Base-by-base conservation (phyloP, 257 asterid genomes). In the Solanum dulcamara region DNA sequence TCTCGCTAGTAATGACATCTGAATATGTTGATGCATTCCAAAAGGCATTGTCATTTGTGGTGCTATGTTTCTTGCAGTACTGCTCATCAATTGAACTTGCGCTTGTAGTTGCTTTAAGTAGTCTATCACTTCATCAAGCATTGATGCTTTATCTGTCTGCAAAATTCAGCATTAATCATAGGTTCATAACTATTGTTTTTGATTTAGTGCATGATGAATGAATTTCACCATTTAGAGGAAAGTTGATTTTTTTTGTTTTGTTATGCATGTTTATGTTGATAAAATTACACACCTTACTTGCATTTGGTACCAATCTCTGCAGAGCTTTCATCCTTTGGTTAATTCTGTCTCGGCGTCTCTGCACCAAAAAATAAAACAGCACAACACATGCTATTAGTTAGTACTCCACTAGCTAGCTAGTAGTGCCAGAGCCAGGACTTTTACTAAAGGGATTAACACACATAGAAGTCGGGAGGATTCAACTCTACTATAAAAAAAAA, bases 71-170 rank as follows among this genome's bases (percentile, higher is more conserved):
- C 85, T 87, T 85, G 90, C 87, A 37, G 88, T 88, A 51, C 90
- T 86, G 30, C 88, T 93, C 94, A 92, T 89, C 89, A 93, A 85
- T 6, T 90, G 90, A 66, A 94, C 88, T 91, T 93, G 97, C 84
- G 94, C 87, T 87, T 94, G 93, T 1, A 94, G 91, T 75, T 91
- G 94, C 84, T 94, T 94, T 24, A 93, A 42, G 92, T 93, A 91
- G 11, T 90, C 88, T 4, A 94, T 94, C 84, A 92, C 98, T 80
- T 93, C 97, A 81, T 94, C 97, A 10, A 94, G 88, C 94, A 94
- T 94, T 20, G 98, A 94, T 60, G 97, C 98, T 84, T 94, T 94
- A 70, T 94, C 98, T 0, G 93, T 93, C 98, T 94, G 90, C 83
- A 51, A 22, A 6, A 67, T 74, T 11, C 75, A 59, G 11, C 35